phyloP scores from a whole-genome alignment of 2,329 filamentous ascomycete genomes.

The Penicillium decumbens region DNA sequence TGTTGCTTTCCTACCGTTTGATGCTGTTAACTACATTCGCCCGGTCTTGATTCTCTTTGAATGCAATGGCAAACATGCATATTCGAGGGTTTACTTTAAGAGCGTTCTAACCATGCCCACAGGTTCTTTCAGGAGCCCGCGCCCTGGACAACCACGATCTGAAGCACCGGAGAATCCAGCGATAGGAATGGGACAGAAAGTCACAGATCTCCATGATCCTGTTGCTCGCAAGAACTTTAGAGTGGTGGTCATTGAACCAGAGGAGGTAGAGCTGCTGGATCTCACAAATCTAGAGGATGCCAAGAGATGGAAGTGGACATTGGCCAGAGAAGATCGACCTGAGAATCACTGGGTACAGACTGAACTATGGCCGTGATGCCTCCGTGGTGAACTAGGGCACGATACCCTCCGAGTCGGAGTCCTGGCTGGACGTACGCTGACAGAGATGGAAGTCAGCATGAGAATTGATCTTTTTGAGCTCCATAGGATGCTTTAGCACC shows the following conservation, averaged over 20 bases:
- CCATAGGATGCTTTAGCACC: too few relatives aligned
- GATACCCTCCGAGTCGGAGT: too few relatives aligned
- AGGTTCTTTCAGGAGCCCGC: constrained; percentile 68
- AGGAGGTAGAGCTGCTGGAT: constrained; percentile 71
- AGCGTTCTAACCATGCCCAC: constrained; percentile 5
- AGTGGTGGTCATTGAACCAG: constrained; percentile 79
- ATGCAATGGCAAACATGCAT: not conserved
- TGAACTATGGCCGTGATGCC: constrained; percentile 60
- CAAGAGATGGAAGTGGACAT: constrained; percentile 62
- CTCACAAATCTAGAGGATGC: constrained; percentile 61
- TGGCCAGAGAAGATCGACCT: constrained; percentile 29
- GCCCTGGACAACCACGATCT: constrained; percentile 59
- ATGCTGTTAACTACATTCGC: not conserved
- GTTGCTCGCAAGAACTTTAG: constrained; percentile 72
- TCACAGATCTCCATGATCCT: constrained; percentile 64
- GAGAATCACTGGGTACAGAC: constrained; percentile 59
- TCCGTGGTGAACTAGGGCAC: not conserved
- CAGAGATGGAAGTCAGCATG: too few relatives aligned
- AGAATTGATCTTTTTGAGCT: too few relatives aligned
- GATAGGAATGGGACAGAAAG: constrained; percentile 56
- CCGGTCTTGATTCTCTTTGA: not conserved
- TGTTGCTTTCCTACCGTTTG: constrained; percentile 13
- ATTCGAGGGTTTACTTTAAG: not conserved
- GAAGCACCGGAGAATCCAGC: constrained; percentile 45
- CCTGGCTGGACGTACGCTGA: too few relatives aligned